Base-by-base conservation (phyloP, 2,329 filamentous ascomycete species). In the Colletotrichum abscissum region DNA sequence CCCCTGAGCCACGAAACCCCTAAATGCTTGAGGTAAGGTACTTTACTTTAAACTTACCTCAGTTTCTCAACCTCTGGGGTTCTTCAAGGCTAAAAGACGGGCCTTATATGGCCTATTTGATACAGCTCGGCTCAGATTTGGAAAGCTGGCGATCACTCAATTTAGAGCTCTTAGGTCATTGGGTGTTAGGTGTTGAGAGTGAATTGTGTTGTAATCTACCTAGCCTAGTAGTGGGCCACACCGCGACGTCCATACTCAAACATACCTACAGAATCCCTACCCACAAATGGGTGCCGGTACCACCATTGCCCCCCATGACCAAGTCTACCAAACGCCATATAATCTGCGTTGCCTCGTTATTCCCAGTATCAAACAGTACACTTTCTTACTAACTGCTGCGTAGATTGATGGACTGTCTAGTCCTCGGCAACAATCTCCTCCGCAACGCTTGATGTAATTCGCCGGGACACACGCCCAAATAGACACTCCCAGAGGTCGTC, bases 401-500 rank as follows among this genome's bases (percentile, higher is more conserved):
- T 28, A n/a, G 4, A 9, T 7, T 14, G 19, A n/a, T 11, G 19
- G n/a, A 16, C 22, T n/a, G 8, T 11, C 11, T 30, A 28, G 42
- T 33, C 24, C 59, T 54, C n/a, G n/a, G 12, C 12, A 54, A 52
- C 33, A 33, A 73, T 70, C 19, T n/a, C 60, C 14, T 42, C 38
- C n/a, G 71, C 62, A 8, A 66, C 59, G 22, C 59, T 60, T 19
- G 60, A 38, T 67, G 46, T 64, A 68, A 26, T 77, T 46, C 80
- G 78, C 72, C 81, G 82, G 46, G 80, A 79, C 19, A 87, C 86
- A 62, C 85, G 82, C 0, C 94, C 93, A 86, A 98, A 98, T 1
- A 98, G 84, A 82, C 96, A 98, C 75, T 91, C 90, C 96, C 95
- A 98, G 56, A 98, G 80, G 80, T 98, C 96, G 14, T 91, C 89